Evolutionary conservation across 2,329 filamentous ascomycete species (phyloP).

Genomic region (Dactylellina parvicollis): DNA sequence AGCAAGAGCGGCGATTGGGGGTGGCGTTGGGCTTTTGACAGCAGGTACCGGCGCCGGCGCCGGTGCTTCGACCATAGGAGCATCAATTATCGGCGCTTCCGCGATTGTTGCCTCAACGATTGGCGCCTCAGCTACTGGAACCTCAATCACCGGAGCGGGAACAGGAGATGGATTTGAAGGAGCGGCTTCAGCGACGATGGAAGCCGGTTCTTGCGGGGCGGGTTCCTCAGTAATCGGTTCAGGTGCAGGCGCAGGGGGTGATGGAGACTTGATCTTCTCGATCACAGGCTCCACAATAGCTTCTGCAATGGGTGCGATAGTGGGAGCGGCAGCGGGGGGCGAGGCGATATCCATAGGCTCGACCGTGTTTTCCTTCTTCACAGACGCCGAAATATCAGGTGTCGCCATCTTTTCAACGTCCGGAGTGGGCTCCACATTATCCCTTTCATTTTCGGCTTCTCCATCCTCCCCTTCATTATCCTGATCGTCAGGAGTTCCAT

Average conservation of each 20-base stretch:
- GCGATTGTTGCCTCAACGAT: conserved; percentile 1
- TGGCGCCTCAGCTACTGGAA: neutral
- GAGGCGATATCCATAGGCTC: conserved; percentile 39
- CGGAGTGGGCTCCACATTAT: conserved; percentile 12
- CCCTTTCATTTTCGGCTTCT: conserved; percentile 13
- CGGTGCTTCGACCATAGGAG: conserved; percentile 12
- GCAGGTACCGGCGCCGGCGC: conserved; percentile 6
- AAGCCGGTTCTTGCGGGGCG: conserved; percentile 4
- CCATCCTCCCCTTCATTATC: conserved; percentile 33
- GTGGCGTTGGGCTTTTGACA: conserved; percentile 35
- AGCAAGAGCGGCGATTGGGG: neutral
- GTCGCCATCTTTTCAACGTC: conserved; percentile 9
- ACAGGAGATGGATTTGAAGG: neutral
- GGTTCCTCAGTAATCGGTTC: neutral
- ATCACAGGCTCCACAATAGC: conserved; percentile 10
- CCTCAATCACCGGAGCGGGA: neutral
- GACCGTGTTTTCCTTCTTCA: conserved; percentile 35
- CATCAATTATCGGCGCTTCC: neutral
- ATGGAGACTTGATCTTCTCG: conserved; percentile 10
- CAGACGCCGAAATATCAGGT: conserved; percentile 17
- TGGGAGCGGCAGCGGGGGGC: conserved; percentile 11
- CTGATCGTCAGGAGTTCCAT: conserved; percentile 48
- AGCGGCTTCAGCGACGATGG: neutral
- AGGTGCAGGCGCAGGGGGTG: conserved; percentile 1
- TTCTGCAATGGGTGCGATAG: conserved; percentile 8